Evolutionary conservation across 1,284 basidiomycete species (phyloP), one percentile per base, ranked within the genome.

Genomic region (Apiotrichum laibachii): DNA sequence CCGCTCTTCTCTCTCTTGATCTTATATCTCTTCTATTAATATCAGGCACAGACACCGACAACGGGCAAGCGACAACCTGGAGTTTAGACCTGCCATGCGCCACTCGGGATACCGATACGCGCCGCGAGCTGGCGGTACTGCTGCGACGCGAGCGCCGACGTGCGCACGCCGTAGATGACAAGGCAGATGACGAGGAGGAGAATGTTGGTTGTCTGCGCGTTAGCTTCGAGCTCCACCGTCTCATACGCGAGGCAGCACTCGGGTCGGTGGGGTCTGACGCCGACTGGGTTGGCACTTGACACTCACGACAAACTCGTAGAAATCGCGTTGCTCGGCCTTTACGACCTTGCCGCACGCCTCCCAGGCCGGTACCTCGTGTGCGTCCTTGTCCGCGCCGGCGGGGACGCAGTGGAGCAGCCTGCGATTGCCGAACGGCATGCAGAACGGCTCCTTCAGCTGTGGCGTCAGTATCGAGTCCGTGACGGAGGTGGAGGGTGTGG

Each of bases 391-490:
- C 2, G 64, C 34, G 13, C 60, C 52, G 0, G 69, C 63, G 58
- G 84, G 84, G 19, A 84, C 73, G 64, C 92, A 94, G 72, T 92
- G 90, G 79, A 93, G 82, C 39, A 92, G 82, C 19, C 88, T 85
- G 39, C 92, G 85, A 76, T 92, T 93, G 46, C 92, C 91, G 71
- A 92, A 94, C 8, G 92, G 91, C 70, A 89, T 85, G 77, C 91
- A 95, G 77, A 89, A 94, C 1, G 91, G 90, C 79, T 92, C 85
- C 66, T 86, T 80, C 26, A 89, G 81, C 91, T 93, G 66, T 16
- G 9, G 9, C 1, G 53, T 63, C 34, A 60, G 62, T 19, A 19
- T 11, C 10, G n/a, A 19, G 37, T n/a, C 35, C 33, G 12, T 5
- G 39, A 40, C 13, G 35, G 35, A 8, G 35, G 35, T 8, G 35